These are phyloP conservation scores for Allomyces arbusculus DNA, from an alignment of 192 early-diverging fungal species.

Conservation along the genomic window DNA sequence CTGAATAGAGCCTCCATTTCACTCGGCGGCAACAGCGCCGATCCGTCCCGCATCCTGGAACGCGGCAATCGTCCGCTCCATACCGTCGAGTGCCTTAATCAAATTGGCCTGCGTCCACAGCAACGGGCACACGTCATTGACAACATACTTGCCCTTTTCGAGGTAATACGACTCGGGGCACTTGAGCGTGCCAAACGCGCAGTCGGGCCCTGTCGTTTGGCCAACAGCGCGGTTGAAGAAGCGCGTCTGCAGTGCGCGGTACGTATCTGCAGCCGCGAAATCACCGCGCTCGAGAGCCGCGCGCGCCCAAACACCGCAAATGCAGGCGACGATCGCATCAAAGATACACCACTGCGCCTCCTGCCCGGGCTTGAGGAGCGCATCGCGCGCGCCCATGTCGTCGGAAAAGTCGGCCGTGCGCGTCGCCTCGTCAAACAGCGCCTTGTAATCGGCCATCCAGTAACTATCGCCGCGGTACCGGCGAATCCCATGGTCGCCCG, in stretches of 20 bases:
- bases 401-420: conserved; percentile 17
- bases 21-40: too few species aligned
- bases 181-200: conserved; percentile 9
- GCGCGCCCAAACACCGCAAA: conserved; percentile 4
- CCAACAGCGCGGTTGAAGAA: conserved; percentile 16
- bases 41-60: too few species aligned
- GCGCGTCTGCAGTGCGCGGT: conserved; percentile 2
- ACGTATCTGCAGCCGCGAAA: neutral
- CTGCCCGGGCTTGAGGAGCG: conserved; percentile 8
- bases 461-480: conserved; percentile 16
- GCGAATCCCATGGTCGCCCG: conserved; percentile 13
- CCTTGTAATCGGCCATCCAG: conserved; percentile 20
- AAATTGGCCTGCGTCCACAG: conserved; percentile 17
- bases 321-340: conserved; percentile 15
- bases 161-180: conserved; percentile 19
- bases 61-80: neutral
- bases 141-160: conserved; percentile 16
- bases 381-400: conserved; percentile 10
- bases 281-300: too few species aligned
- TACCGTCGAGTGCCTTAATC: conserved; percentile 6
- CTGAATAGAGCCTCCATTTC: too few species aligned
- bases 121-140: conserved; percentile 14
- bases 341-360: conserved; percentile 21
- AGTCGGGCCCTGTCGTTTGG: conserved; percentile 14
- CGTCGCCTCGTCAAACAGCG: conserved; percentile 9